A percentile compares a stretch with the other conserved stretches of the same genome.
These are phyloP conservation scores for Atkinsonella texensis DNA, from an alignment of 2,329 filamentous ascomycete genomes.

Conservation along the genomic window DNA sequence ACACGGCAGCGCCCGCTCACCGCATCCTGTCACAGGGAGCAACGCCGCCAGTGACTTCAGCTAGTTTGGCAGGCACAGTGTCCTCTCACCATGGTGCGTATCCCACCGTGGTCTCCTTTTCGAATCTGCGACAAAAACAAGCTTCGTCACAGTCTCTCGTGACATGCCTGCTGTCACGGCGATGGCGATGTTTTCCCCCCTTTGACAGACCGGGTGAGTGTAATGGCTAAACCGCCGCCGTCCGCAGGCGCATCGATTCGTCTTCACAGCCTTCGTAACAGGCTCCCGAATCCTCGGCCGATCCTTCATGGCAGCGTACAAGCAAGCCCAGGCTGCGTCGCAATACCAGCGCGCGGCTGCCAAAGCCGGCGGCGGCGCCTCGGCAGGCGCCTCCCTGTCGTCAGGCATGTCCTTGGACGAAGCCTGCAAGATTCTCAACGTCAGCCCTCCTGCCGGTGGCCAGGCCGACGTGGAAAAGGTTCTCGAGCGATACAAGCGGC, in stretches of 20 bases:
- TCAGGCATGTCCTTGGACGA: slow-evolving; percentile 86
- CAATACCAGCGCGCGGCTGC: slow-evolving; percentile 66
- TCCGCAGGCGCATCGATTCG: slow-evolving; percentile 72
- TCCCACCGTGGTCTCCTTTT: slow-evolving; percentile 5
- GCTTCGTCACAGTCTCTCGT: background rate
- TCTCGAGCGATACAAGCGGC: slow-evolving; percentile 77
- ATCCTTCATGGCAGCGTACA: slow-evolving; percentile 88
- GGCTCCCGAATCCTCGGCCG: slow-evolving; percentile 86
- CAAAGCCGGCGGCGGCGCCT: slow-evolving; percentile 44
- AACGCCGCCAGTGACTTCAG: background rate
- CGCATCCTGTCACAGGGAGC: slow-evolving; percentile 1
- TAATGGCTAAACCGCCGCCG: slow-evolving; percentile 8
- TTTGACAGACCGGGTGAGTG: no score
- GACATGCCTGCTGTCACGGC: slow-evolving; percentile 1
- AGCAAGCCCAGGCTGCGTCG: slow-evolving; percentile 80
- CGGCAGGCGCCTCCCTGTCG: slow-evolving; percentile 40
- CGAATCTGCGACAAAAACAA: background rate
- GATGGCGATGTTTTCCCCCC: no score
- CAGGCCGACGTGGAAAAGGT: slow-evolving; percentile 69
- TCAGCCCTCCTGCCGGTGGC: slow-evolving; percentile 67
- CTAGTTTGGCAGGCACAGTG: background rate
- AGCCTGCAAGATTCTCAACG: slow-evolving; percentile 93
- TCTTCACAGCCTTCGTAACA: slow-evolving; percentile 85
- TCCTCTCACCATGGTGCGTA: slow-evolving; percentile 18
- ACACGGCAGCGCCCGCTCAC: background rate